A percentile compares a stretch with the other conserved stretches of the same genome.
Conservation (phyloP, 345 rosid species). For the Melastoma malabathricum region DNA sequence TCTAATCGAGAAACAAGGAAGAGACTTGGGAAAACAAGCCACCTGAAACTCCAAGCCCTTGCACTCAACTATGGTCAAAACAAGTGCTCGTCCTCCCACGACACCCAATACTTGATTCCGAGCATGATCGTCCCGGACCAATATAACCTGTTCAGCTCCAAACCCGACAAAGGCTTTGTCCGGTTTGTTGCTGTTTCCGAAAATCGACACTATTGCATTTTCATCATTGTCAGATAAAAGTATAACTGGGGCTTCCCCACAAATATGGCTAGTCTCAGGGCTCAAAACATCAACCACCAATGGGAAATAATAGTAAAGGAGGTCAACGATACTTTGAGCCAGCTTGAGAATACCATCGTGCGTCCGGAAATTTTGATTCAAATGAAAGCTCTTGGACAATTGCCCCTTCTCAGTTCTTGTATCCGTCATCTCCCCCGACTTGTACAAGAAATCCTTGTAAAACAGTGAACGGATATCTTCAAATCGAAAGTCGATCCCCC, state of each 20-base stretch:
- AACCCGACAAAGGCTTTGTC: neutral
- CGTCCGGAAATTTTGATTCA: slow-evolving; percentile 43
- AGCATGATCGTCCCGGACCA: slow-evolving; percentile 9
- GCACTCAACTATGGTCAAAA: slow-evolving; percentile 8
- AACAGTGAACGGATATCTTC: slow-evolving; percentile 36
- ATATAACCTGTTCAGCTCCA: slow-evolving; percentile 10
- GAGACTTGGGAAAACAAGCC: too few species aligned
- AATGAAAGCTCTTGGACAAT: slow-evolving; percentile 20
- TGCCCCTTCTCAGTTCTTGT: slow-evolving; percentile 19
- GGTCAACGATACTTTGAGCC: slow-evolving; percentile 39
- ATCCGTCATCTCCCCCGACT: slow-evolving; percentile 7
- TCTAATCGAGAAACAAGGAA: too few species aligned
- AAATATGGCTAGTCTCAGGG: slow-evolving; percentile 25
- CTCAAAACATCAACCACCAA: slow-evolving; percentile 20
- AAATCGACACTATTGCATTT: slow-evolving; percentile 27
- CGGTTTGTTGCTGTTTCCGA: slow-evolving; percentile 15
- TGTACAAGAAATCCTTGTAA: slow-evolving; percentile 25
- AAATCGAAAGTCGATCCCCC: slow-evolving; percentile 39
- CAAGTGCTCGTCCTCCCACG: slow-evolving; percentile 3
- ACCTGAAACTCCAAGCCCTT: slow-evolving; percentile 18
- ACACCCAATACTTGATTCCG: neutral
- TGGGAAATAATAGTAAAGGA: slow-evolving; percentile 31
- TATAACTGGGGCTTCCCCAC: slow-evolving; percentile 37
- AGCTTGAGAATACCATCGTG: slow-evolving; percentile 36
- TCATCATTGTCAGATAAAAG: slow-evolving; percentile 21